Base-by-base conservation (phyloP, 345 rosid species). In the Gossypium bickii region DNA sequence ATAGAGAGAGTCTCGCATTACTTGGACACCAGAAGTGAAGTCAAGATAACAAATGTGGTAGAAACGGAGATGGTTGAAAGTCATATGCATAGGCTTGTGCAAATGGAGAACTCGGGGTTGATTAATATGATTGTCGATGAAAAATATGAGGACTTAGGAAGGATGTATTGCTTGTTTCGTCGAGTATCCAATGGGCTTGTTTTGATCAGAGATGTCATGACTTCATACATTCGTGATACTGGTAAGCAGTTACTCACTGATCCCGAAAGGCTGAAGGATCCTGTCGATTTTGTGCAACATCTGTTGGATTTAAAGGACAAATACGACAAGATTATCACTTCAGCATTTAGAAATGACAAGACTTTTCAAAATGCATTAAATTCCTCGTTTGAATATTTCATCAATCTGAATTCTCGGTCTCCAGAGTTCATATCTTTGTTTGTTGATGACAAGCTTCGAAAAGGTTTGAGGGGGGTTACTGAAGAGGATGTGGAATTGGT, bases 231-330 rank as follows among this genome's bases (percentile, higher is more conserved):
- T 67, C 81, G 92, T 83, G 92, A 88, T 65, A 88, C 86, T 12
- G 92, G 94, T 67, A 89, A 86, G 81, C 89, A 89, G 71, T 73
- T 89, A 17, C 90, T 88, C 70, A 85, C 81, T 11, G 89, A 89
- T 74, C 86, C 87, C 2, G 92, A 89, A 76, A 88, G 84, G 74
- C 71, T 88, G 71, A 88, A 89, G 82, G 90, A 89, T 81, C 92
- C 92, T 10, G 92, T 88, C 59, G 94, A 89, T 62, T 89, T 89
- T 75, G 94, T 89, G n/a, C 94, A 89, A 78, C 87, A 84, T 48
- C 79, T 89, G 41, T 78, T 89, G 85, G 90, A 89, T 83, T 82
- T 82, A 68, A 86, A 86, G 73, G 92, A 88, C 74, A 89, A 89
- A 80, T 85, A 88, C 49, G 94, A 89, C 66, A 82, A 76, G 66